Evolutionary conservation across 2,329 filamentous ascomycete genomes (phyloP).

Genomic region (Immersiporthe knoxdaviesiana): DNA sequence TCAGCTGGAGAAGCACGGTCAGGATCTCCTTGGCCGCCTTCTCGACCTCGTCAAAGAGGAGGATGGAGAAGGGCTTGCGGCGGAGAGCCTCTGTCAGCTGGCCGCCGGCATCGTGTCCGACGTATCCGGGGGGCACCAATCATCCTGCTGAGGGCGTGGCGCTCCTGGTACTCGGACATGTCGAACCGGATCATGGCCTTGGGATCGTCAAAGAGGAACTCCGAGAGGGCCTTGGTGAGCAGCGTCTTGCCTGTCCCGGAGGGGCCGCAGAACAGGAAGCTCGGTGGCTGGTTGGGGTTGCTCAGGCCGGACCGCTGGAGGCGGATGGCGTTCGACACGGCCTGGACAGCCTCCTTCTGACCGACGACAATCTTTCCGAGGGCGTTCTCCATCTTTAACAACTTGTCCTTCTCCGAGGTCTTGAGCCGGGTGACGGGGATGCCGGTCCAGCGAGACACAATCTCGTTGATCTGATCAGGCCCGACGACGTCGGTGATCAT

Average conservation of each 20-base stretch:
- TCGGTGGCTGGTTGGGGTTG: slow-evolving; percentile 96
- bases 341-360: slow-evolving; percentile 89
- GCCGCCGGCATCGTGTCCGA: slow-evolving; percentile 93
- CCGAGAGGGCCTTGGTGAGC: slow-evolving; percentile 92
- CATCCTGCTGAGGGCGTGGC: slow-evolving; percentile 93
- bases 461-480: slow-evolving; percentile 98
- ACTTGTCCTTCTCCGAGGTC: slow-evolving; percentile 96
- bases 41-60: slow-evolving; percentile 97
- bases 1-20: slow-evolving; percentile 96
- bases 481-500: slow-evolving; percentile 93
- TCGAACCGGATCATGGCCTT: slow-evolving; percentile 99
- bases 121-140: slow-evolving; percentile 97
- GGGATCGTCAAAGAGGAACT: slow-evolving; percentile 96
- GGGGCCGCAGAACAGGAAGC: slow-evolving; percentile 98
- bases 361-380: slow-evolving; percentile 86
- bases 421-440: slow-evolving; percentile 94
- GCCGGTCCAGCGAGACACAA: slow-evolving; percentile 96
- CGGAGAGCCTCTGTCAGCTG: slow-evolving; percentile 94
- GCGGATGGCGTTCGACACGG: slow-evolving; percentile 94
- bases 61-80: slow-evolving; percentile 93
- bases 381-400: slow-evolving; percentile 94
- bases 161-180: slow-evolving; percentile 99
- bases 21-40: slow-evolving; percentile 98
- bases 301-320: slow-evolving; percentile 90
- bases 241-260: slow-evolving; percentile 98